Conservation (phyloP, 2,329 filamentous ascomycete species). For the Pyrenochaeta sp. region DNA sequence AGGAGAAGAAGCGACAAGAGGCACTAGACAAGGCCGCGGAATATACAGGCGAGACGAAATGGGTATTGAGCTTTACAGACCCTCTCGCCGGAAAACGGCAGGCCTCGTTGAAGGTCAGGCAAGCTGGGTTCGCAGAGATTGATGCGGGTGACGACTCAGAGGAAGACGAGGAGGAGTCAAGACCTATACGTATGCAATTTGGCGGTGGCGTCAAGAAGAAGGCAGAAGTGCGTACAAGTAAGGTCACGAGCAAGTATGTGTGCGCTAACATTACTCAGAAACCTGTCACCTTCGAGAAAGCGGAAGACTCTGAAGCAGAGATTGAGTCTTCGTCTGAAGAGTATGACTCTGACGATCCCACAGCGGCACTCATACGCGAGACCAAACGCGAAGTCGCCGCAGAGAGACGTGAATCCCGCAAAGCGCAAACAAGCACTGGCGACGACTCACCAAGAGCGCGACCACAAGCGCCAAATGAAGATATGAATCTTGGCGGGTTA, state of each 20-base stretch:
- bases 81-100: constrained; percentile 52
- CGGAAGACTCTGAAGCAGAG: constrained; percentile 36
- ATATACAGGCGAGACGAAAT: constrained; percentile 74
- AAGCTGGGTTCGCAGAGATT: constrained; percentile 65
- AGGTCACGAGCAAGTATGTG: background rate
- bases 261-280: constrained; percentile 32
- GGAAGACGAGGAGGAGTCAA: constrained; percentile 41
- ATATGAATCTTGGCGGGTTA: constrained; percentile 68
- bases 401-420: constrained; percentile 53
- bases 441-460: constrained; percentile 59
- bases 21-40: constrained; percentile 68
- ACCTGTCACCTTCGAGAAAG: constrained; percentile 24
- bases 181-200: constrained; percentile 57
- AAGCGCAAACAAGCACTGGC: constrained; percentile 59
- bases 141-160: constrained; percentile 52
- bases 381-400: constrained; percentile 56
- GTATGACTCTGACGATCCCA: constrained; percentile 54
- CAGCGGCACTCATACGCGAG: constrained; percentile 56
- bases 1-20: constrained; percentile 70
- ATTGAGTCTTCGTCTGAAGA: constrained; percentile 47
- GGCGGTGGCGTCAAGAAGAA: constrained; percentile 57
- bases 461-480: constrained; percentile 70
- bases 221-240: constrained; percentile 8
- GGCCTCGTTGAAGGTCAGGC: constrained; percentile 61
- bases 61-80: constrained; percentile 71